Conservation (phyloP, 2,329 filamentous ascomycete species). For the Aureobasidium melanogenum region DNA sequence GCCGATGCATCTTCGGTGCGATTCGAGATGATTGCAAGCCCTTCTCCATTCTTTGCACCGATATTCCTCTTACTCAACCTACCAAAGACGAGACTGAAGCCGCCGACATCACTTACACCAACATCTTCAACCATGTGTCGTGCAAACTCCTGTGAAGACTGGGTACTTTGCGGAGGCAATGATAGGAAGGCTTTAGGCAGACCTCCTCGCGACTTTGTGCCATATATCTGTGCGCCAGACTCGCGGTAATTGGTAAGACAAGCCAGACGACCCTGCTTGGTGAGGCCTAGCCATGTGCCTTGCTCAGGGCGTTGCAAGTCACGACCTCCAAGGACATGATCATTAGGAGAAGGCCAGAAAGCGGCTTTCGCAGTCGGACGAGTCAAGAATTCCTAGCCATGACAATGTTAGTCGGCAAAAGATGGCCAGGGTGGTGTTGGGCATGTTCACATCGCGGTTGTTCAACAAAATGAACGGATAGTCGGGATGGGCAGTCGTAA, state of each 20-base stretch:
- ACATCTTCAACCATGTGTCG: constrained; percentile 45
- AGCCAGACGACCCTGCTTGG: constrained; percentile 50
- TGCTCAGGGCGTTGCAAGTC: constrained; percentile 51
- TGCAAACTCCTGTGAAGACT: constrained; percentile 44
- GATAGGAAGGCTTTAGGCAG: constrained; percentile 54
- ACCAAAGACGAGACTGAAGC: constrained; percentile 55
- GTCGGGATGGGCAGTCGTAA: constrained; percentile 39
- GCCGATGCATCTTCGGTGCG: constrained; percentile 44
- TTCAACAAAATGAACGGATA: constrained; percentile 43
- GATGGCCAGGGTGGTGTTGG: background rate
- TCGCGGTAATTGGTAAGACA: constrained; percentile 59
- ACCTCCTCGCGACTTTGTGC: constrained; percentile 45
- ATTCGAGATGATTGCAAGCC: constrained; percentile 54
- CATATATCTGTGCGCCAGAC: constrained; percentile 31
- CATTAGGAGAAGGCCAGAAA: constrained; percentile 51
- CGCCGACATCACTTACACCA: constrained; percentile 49
- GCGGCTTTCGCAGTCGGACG: constrained; percentile 50
- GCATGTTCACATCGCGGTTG: constrained; percentile 37
- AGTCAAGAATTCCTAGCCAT: constrained; percentile 48
- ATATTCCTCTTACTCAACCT: constrained; percentile 25
- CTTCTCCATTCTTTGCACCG: constrained; percentile 17
- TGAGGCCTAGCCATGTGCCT: constrained; percentile 58
- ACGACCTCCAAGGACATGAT: constrained; percentile 51
- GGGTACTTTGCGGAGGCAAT: constrained; percentile 29
- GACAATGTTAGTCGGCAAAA: background rate